Conservation (phyloP, 768 basidiomycete species). For the Mrakia gelida region DNA sequence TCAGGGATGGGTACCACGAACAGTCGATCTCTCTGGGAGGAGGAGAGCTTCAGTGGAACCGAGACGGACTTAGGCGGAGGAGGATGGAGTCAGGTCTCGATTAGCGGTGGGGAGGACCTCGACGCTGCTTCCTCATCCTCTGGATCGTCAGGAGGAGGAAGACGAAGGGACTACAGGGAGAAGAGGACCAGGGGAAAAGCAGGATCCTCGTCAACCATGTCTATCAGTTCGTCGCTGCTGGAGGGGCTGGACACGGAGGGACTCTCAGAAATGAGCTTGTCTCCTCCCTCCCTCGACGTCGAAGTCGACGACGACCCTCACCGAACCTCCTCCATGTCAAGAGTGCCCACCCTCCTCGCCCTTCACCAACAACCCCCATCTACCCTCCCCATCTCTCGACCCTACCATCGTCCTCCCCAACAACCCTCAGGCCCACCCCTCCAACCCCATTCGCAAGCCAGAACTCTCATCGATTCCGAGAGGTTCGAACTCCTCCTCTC, state of each 20-base stretch:
- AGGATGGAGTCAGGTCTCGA: background rate
- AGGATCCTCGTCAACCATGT: background rate
- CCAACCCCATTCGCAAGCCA: background rate
- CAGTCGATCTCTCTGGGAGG: background rate
- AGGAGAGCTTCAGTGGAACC: background rate
- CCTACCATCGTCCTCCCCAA: background rate
- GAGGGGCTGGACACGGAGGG: background rate
- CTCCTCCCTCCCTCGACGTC: background rate
- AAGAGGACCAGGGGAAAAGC: background rate
- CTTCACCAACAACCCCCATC: background rate
- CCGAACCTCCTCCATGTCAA: background rate
- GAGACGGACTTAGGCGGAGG: background rate
- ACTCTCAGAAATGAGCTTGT: background rate
- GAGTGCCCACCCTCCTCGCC: background rate
- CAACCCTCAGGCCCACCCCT: background rate
- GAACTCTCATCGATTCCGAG: background rate
- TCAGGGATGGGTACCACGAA: background rate
- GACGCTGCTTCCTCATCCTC: background rate
- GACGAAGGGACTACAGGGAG: background rate
- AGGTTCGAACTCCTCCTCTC: slow-evolving; percentile 7
- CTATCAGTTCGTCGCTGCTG: background rate
- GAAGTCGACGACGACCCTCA: background rate
- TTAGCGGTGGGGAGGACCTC: background rate
- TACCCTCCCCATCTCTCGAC: background rate
- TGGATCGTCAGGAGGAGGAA: too few relatives aligned